Percentiles rank a stretch among this genome's conserved stretches.
Conservation (phyloP, 2,329 filamentous ascomycete genomes). For the Sporothrix variecibatus region DNA sequence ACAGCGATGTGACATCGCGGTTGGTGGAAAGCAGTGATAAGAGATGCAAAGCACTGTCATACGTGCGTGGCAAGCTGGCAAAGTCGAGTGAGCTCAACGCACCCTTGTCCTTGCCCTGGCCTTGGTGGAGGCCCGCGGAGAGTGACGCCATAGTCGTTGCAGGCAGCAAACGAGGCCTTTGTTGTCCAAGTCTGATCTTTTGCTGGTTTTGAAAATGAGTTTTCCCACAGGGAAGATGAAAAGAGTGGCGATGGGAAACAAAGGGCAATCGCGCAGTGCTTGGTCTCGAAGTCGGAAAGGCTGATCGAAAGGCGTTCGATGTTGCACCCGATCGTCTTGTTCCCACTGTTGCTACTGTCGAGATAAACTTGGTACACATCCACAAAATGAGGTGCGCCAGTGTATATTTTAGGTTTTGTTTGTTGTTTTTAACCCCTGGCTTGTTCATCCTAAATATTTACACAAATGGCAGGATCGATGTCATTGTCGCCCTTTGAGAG, state of each 20-base stretch:
- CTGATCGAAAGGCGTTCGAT: no score
- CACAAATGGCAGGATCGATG: neutral
- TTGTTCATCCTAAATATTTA: neutral
- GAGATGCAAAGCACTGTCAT: conserved; percentile 69
- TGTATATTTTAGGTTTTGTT: neutral
- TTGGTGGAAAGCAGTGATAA: conserved; percentile 81
- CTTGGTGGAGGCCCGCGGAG: conserved; percentile 8
- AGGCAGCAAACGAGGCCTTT: neutral
- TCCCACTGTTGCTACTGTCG: neutral
- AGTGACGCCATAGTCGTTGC: conserved; percentile 15
- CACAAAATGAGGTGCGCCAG: neutral
- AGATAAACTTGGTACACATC: neutral
- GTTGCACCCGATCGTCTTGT: neutral
- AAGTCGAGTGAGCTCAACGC: conserved; percentile 19
- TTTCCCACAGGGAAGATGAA: no score
- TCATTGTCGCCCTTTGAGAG: neutral
- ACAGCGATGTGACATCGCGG: conserved; percentile 61
- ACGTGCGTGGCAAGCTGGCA: conserved; percentile 43
- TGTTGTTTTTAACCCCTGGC: neutral
- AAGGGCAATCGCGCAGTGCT: neutral
- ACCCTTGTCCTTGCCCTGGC: neutral
- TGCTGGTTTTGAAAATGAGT: neutral
- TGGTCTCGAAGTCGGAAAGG: neutral
- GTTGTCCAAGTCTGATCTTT: neutral
- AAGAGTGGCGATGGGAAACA: neutral